phyloP scores from a whole-genome alignment of 2,329 filamentous ascomycete species.

The Aquanectria penicillioides region DNA sequence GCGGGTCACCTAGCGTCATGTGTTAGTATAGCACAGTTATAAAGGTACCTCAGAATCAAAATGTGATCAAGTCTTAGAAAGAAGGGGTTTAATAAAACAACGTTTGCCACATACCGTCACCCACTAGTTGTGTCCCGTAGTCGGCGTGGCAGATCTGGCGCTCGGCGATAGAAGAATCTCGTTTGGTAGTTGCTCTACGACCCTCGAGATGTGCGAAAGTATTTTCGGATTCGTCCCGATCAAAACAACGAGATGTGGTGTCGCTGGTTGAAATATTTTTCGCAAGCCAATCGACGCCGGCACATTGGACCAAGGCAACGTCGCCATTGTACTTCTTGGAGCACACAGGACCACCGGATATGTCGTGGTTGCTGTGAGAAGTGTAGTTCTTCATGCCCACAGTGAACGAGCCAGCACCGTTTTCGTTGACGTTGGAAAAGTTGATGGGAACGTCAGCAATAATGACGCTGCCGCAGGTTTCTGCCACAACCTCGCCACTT shows the following conservation, averaged over 20 bases:
- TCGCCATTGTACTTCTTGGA: conserved; percentile 1
- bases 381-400: background rate
- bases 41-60: background rate
- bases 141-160: background rate
- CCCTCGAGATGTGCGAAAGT: background rate
- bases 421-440: background rate
- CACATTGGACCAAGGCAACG: conserved; percentile 5
- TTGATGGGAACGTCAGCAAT: background rate
- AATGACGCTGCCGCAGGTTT: background rate
- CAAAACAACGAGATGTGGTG: background rate
- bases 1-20: conserved; percentile 2
- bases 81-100: no score
- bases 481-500: background rate
- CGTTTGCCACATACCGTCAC: background rate
- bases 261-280: background rate
- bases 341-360: conserved; percentile 6
- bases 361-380: no score
- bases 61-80: background rate
- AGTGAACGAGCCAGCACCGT: background rate
- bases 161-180: no score
- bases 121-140: background rate
- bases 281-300: background rate
- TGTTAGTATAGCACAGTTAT: background rate
- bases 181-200: no score
- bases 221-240: no score